Base-by-base conservation (phyloP, 2,329 filamentous ascomycete genomes). In the Sporothrix curviconia region DNA sequence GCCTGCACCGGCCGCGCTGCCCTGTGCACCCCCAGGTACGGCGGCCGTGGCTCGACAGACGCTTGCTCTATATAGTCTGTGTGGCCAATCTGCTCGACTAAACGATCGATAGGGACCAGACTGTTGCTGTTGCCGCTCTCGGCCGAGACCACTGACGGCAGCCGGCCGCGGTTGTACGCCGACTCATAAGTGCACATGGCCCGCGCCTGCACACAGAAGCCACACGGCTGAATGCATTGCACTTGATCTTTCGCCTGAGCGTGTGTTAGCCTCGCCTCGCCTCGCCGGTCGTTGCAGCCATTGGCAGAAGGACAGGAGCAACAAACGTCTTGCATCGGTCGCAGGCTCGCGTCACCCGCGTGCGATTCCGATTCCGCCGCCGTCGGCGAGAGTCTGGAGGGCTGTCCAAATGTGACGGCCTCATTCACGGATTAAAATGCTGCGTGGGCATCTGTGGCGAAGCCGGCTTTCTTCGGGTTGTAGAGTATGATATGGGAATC, bases 151-250 rank as follows among this genome's bases (percentile, higher is more conserved):
- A 56, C 43, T 7, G 17, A 36, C 5, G 54, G 43, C 22, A 56
- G 12, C 4, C 43, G 30, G 32, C 54, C 54, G 15, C 54, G 42
- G 30, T 30, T 43, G 43, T 56, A 56, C 14, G 40, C 32, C 30
- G 40, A 49, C 32, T 56, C 42, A 44, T 46, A 56, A 9, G 54
- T 49, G 43, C 54, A 56, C 22, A 36, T 25, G 6, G 43, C 34
- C 9, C 43, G 25, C 34, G 42, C 42, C 4, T 43, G 42, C 8
- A 36, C 30, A 43, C 54, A 56, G 14, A 49, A 49, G 7, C 24
- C 24, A 24, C 54, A 56, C 36, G 54, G 54, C 36, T 50, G 54
- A 12, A 43, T 43, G 36, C 54, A 36, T 49, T 56, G 54, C 54
- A 56, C 14, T 50, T 50, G 34, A 56, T 51, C 36, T 56, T 56